phyloP scores from a whole-genome alignment of 345 rosid species.

The Microcos paniculata region DNA sequence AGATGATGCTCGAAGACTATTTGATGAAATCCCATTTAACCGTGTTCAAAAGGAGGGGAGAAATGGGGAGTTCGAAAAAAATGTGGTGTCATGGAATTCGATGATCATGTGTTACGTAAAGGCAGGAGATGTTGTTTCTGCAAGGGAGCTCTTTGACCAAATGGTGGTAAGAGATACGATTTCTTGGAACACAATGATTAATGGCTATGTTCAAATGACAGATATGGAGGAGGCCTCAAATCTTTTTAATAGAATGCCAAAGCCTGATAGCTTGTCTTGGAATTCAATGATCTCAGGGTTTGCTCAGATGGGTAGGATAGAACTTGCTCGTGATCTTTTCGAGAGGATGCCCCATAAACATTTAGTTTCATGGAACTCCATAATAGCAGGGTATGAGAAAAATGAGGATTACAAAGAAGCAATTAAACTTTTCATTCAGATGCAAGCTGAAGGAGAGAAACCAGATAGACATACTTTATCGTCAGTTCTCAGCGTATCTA shows the following conservation, averaged over 20 bases:
- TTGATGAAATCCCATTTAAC: conserved; percentile 15
- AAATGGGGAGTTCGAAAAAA: background rate
- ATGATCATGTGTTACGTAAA: conserved; percentile 19
- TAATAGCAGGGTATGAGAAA: conserved; percentile 21
- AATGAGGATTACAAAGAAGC: conserved; percentile 18
- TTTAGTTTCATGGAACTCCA: conserved; percentile 20
- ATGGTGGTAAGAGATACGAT: conserved; percentile 11
- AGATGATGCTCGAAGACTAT: conserved; percentile 18
- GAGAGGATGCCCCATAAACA: conserved; percentile 15
- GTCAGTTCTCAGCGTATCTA: conserved; percentile 9
- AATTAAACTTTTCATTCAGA: conserved; percentile 11
- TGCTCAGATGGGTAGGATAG: conserved; percentile 11
- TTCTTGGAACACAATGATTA: conserved; percentile 21
- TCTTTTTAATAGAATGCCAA: conserved; percentile 16
- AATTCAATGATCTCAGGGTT: conserved; percentile 12
- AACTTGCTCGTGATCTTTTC: conserved; percentile 17
- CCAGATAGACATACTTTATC: conserved; percentile 15
- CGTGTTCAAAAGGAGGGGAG: background rate
- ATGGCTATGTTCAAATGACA: conserved; percentile 8
- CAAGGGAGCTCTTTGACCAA: conserved; percentile 22
- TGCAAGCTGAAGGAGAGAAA: conserved; percentile 20
- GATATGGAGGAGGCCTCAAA: conserved; percentile 16
- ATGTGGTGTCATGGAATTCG: conserved; percentile 21
- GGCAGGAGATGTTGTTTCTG: conserved; percentile 14
- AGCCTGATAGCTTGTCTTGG: conserved; percentile 16